Conservation (phyloP, 1,139 yeast genomes). For the Nakaseomyces kungkrabaensis region DNA sequence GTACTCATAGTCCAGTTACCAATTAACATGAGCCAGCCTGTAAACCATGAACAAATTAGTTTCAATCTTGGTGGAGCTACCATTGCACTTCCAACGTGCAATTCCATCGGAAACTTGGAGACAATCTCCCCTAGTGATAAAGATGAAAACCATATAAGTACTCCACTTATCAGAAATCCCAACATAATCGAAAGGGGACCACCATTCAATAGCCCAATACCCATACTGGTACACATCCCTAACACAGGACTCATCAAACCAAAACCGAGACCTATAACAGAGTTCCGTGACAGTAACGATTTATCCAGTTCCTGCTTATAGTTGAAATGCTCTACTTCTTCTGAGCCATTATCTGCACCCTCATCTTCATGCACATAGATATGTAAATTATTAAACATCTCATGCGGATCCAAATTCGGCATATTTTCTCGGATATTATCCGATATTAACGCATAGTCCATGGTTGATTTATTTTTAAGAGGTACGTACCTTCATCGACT, state of each 20-base stretch:
- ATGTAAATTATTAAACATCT: conserved; percentile 23
- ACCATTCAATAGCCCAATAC: conserved; percentile 61
- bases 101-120: conserved; percentile 65
- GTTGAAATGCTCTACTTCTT: conserved; percentile 57
- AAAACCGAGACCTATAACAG: conserved; percentile 65
- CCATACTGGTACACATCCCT: conserved; percentile 61
- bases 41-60: conserved; percentile 54
- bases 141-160: conserved; percentile 54
- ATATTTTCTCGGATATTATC: conserved; percentile 18
- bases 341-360: conserved; percentile 35
- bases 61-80: conserved; percentile 50
- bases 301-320: conserved; percentile 62
- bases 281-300: conserved; percentile 48
- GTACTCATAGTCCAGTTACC: conserved; percentile 74
- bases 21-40: conserved; percentile 63
- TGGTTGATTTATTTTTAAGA: conserved; percentile 9
- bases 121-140: conserved; percentile 61
- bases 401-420: conserved; percentile 16
- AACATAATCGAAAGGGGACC: conserved; percentile 62
- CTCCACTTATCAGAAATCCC: conserved; percentile 58
- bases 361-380: conserved; percentile 22
- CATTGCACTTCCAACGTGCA: conserved; percentile 67
- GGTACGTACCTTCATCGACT: no score
- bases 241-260: conserved; percentile 73
- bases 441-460: conserved; percentile 18